These are phyloP conservation scores for cucumber (Cucumis sativus) DNA, from an alignment of 306 rosid species.

Conservation along the genomic window Cucumber_9930_V3 NC_026655.2:11512001-11512500, in stretches of 20 bases:
- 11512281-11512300: not conserved
- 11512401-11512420: not conserved
- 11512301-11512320: not conserved
- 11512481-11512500: not conserved
- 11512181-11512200: too few species aligned
- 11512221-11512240: not conserved
- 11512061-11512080: not conserved
- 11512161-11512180: not conserved
- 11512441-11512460: not conserved
- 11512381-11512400: not conserved
- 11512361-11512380: not conserved
- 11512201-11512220: not conserved
- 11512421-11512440: not conserved
- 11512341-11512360: not conserved
- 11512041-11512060: conserved; percentile 4
- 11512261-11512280: not conserved
- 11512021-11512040: conserved; percentile 11
- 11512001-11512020: conserved; percentile 86
- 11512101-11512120: not conserved
- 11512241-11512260: not conserved
- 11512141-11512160: not conserved
- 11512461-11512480: not conserved
- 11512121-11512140: not conserved
- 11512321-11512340: not conserved
- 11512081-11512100: not conserved